Percentiles rank a stretch among this genome's conserved stretches.
Evolutionary conservation across 2,329 filamentous ascomycete genomes (phyloP).

Genomic region (Botrytis paeoniae): DNA sequence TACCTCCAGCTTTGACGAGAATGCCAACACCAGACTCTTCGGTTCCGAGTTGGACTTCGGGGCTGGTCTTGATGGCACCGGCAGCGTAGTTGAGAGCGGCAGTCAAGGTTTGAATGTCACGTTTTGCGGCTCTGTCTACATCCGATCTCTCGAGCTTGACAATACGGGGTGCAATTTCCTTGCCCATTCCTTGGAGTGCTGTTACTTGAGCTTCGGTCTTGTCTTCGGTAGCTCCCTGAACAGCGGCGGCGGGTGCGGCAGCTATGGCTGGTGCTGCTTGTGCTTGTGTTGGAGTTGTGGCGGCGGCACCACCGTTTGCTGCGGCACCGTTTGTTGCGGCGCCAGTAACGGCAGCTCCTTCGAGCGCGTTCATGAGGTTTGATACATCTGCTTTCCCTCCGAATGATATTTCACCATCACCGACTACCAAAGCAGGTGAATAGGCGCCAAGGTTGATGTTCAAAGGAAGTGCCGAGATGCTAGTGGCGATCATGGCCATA

Average conservation of each 20-base stretch:
- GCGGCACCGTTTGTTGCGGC: conserved; percentile 1
- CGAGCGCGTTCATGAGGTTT: conserved; percentile 16
- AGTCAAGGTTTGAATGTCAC: conserved; percentile 48
- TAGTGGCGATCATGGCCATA: conserved; percentile 15
- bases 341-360: background rate
- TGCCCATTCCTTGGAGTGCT: conserved; percentile 19
- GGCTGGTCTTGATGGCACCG: conserved; percentile 45
- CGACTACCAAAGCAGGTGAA: conserved; percentile 20
- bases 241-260: conserved; percentile 13
- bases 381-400: conserved; percentile 18
- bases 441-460: conserved; percentile 20
- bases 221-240: conserved; percentile 14
- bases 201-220: conserved; percentile 21
- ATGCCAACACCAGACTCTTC: conserved; percentile 38
- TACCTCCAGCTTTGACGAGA: conserved; percentile 7
- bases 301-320: conserved; percentile 1
- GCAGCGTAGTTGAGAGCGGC: conserved; percentile 47
- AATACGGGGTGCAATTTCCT: conserved; percentile 20
- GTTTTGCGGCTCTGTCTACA: conserved; percentile 36
- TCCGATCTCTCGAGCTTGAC: conserved; percentile 12
- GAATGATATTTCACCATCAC: conserved; percentile 21
- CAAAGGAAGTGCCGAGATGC: conserved; percentile 18
- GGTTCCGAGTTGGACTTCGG: conserved; percentile 49
- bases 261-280: conserved; percentile 12
- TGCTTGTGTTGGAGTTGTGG: conserved; percentile 3